Percentiles rank a stretch among this genome's conserved stretches.
phyloP scores from a whole-genome alignment of 495 filamentous ascomycete genomes.

The Podospora anserina region DNA sequence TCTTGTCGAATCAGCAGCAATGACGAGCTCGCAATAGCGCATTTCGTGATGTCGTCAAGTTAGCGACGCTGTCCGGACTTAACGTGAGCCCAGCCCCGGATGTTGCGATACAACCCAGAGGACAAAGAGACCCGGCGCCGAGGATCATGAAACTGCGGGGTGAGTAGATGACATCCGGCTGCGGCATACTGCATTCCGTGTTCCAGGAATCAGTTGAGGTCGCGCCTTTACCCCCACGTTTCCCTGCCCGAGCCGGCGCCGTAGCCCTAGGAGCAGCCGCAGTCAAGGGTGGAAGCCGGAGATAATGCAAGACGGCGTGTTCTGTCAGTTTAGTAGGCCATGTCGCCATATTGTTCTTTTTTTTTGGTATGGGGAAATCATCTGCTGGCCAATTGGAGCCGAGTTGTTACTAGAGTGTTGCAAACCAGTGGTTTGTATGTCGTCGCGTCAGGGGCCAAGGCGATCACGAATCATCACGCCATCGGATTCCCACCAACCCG shows the following conservation, averaged over 20 bases:
- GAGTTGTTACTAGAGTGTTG: background rate
- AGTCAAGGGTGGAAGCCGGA: background rate
- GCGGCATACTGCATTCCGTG: background rate
- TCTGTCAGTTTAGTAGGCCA: conserved; percentile 5
- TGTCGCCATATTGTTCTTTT: background rate
- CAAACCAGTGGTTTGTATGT: background rate
- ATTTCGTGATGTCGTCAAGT: background rate
- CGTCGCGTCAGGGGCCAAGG: conserved; percentile 19
- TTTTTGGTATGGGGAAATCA: background rate
- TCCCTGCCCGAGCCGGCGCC: conserved; percentile 3
- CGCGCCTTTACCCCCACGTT: background rate
- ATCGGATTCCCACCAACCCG: conserved; percentile 8
- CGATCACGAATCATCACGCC: conserved; percentile 30
- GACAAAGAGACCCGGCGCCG: conserved; percentile 5
- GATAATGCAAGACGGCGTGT: conserved; percentile 2
- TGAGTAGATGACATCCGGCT: background rate
- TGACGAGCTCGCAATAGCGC: background rate
- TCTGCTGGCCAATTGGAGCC: background rate
- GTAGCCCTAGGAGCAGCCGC: background rate
- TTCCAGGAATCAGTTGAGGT: background rate
- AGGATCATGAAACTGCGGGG: background rate
- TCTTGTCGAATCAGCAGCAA: background rate
- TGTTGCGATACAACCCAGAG: background rate
- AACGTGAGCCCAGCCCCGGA: background rate
- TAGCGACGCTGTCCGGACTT: background rate